Base-by-base conservation (phyloP, 306 rosid species). In the Parietaria judaica region DNA sequence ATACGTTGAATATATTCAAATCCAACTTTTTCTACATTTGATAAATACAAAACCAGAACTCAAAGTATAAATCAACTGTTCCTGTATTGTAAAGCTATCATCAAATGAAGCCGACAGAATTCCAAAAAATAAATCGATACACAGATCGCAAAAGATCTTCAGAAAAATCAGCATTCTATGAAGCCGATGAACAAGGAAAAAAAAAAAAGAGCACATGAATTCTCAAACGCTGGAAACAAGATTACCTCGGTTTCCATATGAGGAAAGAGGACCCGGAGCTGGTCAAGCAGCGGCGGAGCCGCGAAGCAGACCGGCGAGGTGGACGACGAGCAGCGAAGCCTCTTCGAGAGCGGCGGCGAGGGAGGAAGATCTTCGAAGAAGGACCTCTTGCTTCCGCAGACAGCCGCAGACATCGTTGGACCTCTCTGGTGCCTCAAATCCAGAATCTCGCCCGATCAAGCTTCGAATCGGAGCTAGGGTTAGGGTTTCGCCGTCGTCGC, bases 311-410 rank as follows among this genome's bases (percentile, higher is more conserved):
- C 79, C 44, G 96, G 99, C 3, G 97, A 90, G 54, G 92, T 76
- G 7, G 91, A 68, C 61, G 98, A 80, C 10, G 96, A 86, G 58
- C 96, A 88, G 65, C 99, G 99, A 12, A 79, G 78, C 81, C 96
- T 81, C 86, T 92, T 88, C 5, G 95, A 51, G 0, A 92, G 76
- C 3, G 96, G 94, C 31, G 96, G 96, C 14, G 96, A 88, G 11
- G 95, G 85, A 54, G 94, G 99, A 60, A 88, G 89, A 34, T 92
- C 99, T 80, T 92, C 99, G 36, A 92, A 88, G 81, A 88, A 92
- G 69, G 95, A 82, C 82, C 96, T 83, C 86, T 92, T 92, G 84
- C 86, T 82, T 73, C 99, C 99, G 66, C 99, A 86, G 85, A 92
- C 99, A 15, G 89, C 95, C 73, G 96, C 96, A 86, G 95, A 92